Percentiles rank a stretch among this genome's conserved stretches.
Evolutionary conservation across 78 protist species (phyloP).

Genomic region (Chrysochromulina parva): DNA sequence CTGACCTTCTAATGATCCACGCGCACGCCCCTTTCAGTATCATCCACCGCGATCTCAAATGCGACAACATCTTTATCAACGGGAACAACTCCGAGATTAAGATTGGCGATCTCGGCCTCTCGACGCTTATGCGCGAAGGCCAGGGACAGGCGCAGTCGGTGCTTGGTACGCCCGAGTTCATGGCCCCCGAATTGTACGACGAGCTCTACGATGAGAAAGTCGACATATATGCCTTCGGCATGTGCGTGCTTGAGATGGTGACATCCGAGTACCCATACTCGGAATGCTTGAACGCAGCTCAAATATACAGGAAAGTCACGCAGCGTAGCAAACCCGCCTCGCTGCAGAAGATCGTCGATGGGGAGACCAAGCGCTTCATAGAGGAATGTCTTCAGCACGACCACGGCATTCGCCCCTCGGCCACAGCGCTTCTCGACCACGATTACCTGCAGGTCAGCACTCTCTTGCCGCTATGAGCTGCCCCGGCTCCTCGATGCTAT

Average conservation of each 20-base stretch:
- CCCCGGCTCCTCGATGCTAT: not conserved
- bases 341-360: constrained; percentile 38
- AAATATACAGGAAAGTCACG: constrained; percentile 66
- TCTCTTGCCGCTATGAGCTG: not conserved
- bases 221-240: constrained; percentile 92
- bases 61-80: constrained; percentile 94
- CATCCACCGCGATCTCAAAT: constrained; percentile 95
- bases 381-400: constrained; percentile 39
- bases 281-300: constrained; percentile 83
- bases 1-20: not conserved
- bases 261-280: constrained; percentile 82
- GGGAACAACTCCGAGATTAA: constrained; percentile 78
- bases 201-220: constrained; percentile 81
- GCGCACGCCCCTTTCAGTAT: constrained; percentile 37
- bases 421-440: not conserved
- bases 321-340: not conserved
- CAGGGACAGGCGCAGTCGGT: constrained; percentile 4
- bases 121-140: constrained; percentile 36
- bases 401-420: constrained; percentile 44
- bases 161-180: constrained; percentile 90
- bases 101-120: constrained; percentile 94
- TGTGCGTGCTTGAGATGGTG: constrained; percentile 92
- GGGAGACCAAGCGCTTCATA: constrained; percentile 48
- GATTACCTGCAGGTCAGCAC: not conserved
- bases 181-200: constrained; percentile 94